These are phyloP conservation scores for Annona squamosa DNA, from an alignment of 164 flowering plant species.

Conservation along the genomic window DNA sequence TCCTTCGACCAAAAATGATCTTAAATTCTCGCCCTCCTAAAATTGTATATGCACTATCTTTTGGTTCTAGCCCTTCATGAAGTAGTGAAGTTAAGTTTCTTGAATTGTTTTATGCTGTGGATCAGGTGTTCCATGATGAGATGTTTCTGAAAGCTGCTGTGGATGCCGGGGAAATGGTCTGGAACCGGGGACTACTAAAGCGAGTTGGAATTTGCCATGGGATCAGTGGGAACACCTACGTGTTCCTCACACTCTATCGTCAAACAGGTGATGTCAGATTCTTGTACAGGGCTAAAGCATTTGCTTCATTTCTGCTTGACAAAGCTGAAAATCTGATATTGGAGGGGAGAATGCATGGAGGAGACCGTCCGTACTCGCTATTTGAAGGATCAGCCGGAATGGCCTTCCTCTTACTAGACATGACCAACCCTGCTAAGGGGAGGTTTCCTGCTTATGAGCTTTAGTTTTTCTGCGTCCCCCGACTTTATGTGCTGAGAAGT, in stretches of 20 bases:
- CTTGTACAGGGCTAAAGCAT: conserved; percentile 69
- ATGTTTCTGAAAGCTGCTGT: conserved; percentile 51
- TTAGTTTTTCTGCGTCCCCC: conserved; percentile 4
- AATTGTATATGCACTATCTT: background rate
- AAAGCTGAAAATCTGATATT: conserved; percentile 46
- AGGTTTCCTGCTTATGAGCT: conserved; percentile 77
- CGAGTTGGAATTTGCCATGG: conserved; percentile 92
- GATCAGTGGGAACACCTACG: conserved; percentile 75
- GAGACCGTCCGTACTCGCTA: conserved; percentile 65
- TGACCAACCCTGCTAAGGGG: conserved; percentile 46
- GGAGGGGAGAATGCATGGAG: conserved; percentile 63
- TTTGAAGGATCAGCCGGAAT: conserved; percentile 85
- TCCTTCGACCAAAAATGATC: background rate
- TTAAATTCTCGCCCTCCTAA: background rate
- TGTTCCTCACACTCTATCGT: conserved; percentile 64
- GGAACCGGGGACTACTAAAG: conserved; percentile 69
- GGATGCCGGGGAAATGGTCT: conserved; percentile 73
- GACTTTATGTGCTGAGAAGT: too few relatives aligned
- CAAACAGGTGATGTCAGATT: conserved; percentile 44
- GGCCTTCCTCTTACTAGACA: conserved; percentile 70
- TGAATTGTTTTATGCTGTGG: background rate
- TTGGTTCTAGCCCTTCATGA: background rate
- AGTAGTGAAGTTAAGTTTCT: background rate
- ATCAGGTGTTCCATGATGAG: conserved; percentile 46
- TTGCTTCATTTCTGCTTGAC: conserved; percentile 65